These are phyloP conservation scores for Nissolia schottii DNA, from an alignment of 306 rosid genomes.

Conservation along the genomic window DNA sequence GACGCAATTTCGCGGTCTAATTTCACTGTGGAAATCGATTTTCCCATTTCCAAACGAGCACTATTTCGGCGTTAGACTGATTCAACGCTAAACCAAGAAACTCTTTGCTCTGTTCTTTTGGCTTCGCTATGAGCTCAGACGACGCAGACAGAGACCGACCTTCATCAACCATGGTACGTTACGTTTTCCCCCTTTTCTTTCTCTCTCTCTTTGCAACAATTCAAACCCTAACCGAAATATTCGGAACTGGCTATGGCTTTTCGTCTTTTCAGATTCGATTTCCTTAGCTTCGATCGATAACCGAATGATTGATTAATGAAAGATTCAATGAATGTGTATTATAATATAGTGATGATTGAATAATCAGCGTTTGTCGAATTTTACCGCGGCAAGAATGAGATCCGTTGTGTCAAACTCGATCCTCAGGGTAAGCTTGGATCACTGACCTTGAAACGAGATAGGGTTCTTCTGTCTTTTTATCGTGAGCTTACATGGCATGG, in stretches of 20 bases:
- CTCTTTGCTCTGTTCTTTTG: conserved; percentile 14
- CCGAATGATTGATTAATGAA: neutral
- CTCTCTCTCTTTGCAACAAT: neutral
- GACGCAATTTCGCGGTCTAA: conserved; percentile 19
- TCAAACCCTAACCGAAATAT: conserved; percentile 4
- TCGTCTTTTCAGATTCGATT: conserved; percentile 15
- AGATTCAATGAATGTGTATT: neutral
- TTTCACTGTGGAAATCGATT: neutral
- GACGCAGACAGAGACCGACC: conserved; percentile 25
- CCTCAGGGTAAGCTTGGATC: conserved; percentile 17
- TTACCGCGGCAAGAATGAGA: conserved; percentile 4
- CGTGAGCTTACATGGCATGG: neutral
- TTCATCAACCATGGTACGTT: conserved; percentile 35
- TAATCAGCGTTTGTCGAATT: neutral
- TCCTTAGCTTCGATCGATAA: conserved; percentile 19
- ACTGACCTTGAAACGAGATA: neutral
- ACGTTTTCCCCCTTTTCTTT: neutral
- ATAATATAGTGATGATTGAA: neutral
- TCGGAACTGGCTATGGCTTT: neutral
- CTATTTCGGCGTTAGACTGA: conserved; percentile 25
- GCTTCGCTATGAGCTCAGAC: conserved; percentile 41
- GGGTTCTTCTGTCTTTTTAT: conserved; percentile 2
- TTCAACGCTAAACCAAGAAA: conserved; percentile 20
- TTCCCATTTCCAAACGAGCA: conserved; percentile 1
- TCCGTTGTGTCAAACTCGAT: conserved; percentile 21